These are phyloP conservation scores for Lichtheimia ornata DNA, from an alignment of 371 early-diverging fungal genomes.

Conservation along the genomic window DNA sequence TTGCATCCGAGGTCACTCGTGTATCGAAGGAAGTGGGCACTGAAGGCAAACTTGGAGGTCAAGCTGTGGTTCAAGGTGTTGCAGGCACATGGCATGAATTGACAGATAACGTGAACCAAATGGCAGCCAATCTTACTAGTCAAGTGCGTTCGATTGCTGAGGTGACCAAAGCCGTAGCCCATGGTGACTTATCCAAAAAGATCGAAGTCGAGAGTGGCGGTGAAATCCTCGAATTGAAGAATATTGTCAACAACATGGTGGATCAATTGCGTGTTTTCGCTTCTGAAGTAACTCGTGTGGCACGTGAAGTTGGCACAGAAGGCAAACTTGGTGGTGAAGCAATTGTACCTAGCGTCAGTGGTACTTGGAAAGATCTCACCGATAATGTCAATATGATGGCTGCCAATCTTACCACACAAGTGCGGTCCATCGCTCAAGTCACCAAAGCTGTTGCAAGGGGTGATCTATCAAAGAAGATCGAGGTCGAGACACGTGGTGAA, in stretches of 20 bases:
- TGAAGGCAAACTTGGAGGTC: neutral
- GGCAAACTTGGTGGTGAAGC: conserved; percentile 50
- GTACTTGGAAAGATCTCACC: conserved; percentile 57
- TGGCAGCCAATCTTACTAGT: conserved; percentile 61
- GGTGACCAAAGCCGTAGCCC: conserved; percentile 58
- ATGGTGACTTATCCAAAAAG: conserved; percentile 47
- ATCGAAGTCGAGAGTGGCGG: conserved; percentile 35
- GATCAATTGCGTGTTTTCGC: conserved; percentile 48
- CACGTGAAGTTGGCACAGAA: conserved; percentile 53
- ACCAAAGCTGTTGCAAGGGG: conserved; percentile 60
- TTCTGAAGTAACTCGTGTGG: conserved; percentile 44
- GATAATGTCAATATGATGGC: conserved; percentile 57
- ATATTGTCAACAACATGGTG: conserved; percentile 49
- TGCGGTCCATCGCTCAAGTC: conserved; percentile 59
- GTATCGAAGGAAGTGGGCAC: neutral
- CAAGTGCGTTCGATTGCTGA: conserved; percentile 59
- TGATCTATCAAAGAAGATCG: conserved; percentile 62
- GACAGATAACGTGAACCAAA: conserved; percentile 54
- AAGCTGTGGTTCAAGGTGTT: neutral
- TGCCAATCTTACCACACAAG: conserved; percentile 49
- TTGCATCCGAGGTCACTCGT: neutral
- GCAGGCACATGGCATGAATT: conserved; percentile 13
- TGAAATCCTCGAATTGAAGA: conserved; percentile 42
- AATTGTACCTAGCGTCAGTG: conserved; percentile 41
- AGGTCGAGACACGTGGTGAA: conserved; percentile 45